phyloP scores from a whole-genome alignment of 352 stramenopile species.

The Pythium phragmitis region DNA sequence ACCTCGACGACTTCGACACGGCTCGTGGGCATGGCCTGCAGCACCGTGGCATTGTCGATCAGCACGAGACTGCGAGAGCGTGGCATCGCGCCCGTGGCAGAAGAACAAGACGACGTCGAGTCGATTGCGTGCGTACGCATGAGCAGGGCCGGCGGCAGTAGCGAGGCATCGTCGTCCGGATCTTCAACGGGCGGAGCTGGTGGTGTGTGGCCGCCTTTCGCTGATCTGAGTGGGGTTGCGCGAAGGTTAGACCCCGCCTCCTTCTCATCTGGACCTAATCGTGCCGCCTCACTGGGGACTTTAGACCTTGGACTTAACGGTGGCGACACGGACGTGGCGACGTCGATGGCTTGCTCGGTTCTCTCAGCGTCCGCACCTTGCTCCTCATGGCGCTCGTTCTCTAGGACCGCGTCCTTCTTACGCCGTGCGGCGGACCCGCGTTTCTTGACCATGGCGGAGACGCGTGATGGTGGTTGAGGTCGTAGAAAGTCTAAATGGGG shows the following conservation, averaged over 20 bases:
- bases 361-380: background rate
- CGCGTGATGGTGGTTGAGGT: background rate
- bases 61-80: slow-evolving; percentile 52
- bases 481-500: background rate
- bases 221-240: background rate
- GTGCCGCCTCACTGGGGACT: background rate
- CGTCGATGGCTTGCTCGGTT: background rate
- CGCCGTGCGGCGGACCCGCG: slow-evolving; percentile 9
- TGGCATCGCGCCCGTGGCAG: slow-evolving; percentile 20
- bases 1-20: slow-evolving; percentile 52
- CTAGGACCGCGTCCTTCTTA: background rate
- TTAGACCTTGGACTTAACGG: background rate
- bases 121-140: slow-evolving; percentile 16
- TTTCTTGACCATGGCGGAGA: slow-evolving; percentile 20
- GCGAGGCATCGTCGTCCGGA: background rate
- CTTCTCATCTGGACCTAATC: background rate
- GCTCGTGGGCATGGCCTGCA: slow-evolving; percentile 50
- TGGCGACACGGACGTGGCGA: background rate
- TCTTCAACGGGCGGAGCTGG: background rate
- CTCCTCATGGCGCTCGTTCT: background rate
- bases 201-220: background rate
- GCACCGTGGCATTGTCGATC: slow-evolving; percentile 40
- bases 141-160: slow-evolving; percentile 12
- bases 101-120: slow-evolving; percentile 25
- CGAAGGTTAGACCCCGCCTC: slow-evolving; percentile 15